Base-by-base conservation (phyloP, 768 basidiomycete species). In the Amyloporia xantha region DNA sequence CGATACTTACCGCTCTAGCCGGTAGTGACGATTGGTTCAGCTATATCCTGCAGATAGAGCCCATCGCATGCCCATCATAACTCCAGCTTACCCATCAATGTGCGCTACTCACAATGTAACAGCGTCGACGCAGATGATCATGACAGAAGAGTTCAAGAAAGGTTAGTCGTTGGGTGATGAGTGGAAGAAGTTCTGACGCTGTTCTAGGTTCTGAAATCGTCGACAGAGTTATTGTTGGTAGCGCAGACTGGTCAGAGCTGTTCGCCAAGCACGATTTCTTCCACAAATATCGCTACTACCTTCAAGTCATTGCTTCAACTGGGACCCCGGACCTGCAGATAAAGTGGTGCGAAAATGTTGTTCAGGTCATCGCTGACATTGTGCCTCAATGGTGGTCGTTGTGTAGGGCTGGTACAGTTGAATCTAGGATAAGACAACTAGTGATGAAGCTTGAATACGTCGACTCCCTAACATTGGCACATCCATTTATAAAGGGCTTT, bases 31-130 rank as follows among this genome's bases (percentile, higher is more conserved):
- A 43, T n/a, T 44, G 21, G 35, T 36, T 1, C 51, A 94, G 88
- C 66, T 96, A 47, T 97, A 95, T 65, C 92, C 92, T 4, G 81
- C 81, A 51, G 93, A 97, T 66, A 77, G 89, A 50, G 79, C 89
- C n/a, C 96, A 99, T 68, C 79, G 91, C 56, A 98, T 98, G 96
- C 96, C 96, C 11, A 97, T 99, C 61, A 98, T 99, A 59, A 99
- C 96, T 1, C 96, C 96, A 2, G 94, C 96, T 10, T 99, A 97
- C 68, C 96, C 96, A 40, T 85, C 95, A 5, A 99, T 99, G 95
- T 98, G 95, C 66, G 82, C 95, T 21, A 99, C 96, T 15, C 96
- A 99, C 70, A 99, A 98, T 59, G 94, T 98, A 52, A 93, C 92
- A 44, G 79, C 81, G 37, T 96, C 93, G 7, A 98, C 95, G 4